Evolutionary conservation across 2,329 filamentous ascomycete species (phyloP), one percentile per base, ranked within the genome.

Genomic region (Elsinoe necatrix): DNA sequence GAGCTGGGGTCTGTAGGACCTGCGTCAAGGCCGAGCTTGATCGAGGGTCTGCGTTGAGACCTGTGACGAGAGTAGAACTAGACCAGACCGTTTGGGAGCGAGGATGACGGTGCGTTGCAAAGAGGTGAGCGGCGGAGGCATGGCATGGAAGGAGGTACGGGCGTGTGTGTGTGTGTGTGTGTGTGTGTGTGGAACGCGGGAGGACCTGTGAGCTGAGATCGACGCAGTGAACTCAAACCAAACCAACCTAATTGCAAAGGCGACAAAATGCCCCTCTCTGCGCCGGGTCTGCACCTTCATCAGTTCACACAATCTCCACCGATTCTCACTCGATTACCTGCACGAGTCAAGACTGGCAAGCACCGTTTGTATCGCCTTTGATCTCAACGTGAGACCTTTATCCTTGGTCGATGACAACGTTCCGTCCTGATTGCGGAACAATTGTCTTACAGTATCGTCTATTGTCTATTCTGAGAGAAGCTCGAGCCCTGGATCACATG

Each of bases 301-400:
- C n/a, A n/a, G n/a, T n/a, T n/a, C n/a, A n/a, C n/a, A n/a, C n/a
- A n/a, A n/a, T n/a, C 11, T 31, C 29, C 29, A 6, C 41, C 41
- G 18, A 21, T 45, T 25, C n/a, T n/a, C 18, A 45, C 23, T 45
- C 41, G 18, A 45, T 45, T 21, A 45, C 9, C 18, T 34, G 31
- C 35, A 35, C 21, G 20, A 41, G 39, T 29, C 39, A 55, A 31
- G 34, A 29, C 27, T 4, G 4, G 4, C 27, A 29, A 4, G 27
- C 27, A 16, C 52, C 39, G 52, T 55, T 55, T 55, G 35, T 55
- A 55, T 55, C 52, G 35, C 25, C 52, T 55, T 23, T n/a, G 29
- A 52, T 52, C 37, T 37, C 48, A 50, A 29, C 20, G 20, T 52
- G 48, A 52, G 16, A 35, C 48, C n/a, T 16, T 21, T 37, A 29